A percentile compares a stretch with the other conserved stretches of the same genome.
These are phyloP conservation scores for Dendrobium chrysotoxum DNA, from an alignment of 106 monocot species.

Conservation along the genomic window DNA sequence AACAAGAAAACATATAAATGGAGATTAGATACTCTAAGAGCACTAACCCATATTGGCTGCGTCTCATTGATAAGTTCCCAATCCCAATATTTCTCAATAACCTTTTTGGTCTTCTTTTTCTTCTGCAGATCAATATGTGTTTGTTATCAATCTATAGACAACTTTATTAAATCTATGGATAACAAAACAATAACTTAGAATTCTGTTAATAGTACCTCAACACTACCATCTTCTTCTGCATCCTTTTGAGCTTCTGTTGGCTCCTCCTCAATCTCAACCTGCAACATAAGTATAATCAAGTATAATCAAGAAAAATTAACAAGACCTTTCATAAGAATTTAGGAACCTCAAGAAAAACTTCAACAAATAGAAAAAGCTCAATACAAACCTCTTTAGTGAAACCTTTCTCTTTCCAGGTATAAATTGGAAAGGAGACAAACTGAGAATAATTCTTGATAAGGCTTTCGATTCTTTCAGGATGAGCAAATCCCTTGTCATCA, in stretches of 20 bases:
- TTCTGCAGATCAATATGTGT: slow-evolving; percentile 30
- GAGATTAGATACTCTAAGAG: background rate
- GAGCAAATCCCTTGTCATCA: slow-evolving; percentile 90
- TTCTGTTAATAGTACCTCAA: slow-evolving; percentile 40
- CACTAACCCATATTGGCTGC: slow-evolving; percentile 90
- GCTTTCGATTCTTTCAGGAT: slow-evolving; percentile 88
- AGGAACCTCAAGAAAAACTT: background rate
- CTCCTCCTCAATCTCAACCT: slow-evolving; percentile 98
- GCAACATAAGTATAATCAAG: background rate
- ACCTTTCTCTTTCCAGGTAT: slow-evolving; percentile 97
- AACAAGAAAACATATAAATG: background rate
- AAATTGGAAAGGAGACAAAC: slow-evolving; percentile 96
- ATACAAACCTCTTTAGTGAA: slow-evolving; percentile 78
- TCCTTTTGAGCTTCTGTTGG: slow-evolving; percentile 61
- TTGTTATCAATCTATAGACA: background rate
- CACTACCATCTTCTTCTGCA: slow-evolving; percentile 40
- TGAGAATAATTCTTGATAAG: slow-evolving; percentile 99
- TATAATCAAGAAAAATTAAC: background rate
- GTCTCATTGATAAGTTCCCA: slow-evolving; percentile 99
- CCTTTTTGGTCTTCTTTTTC: slow-evolving; percentile 95
- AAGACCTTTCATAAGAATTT: background rate
- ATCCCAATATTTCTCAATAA: slow-evolving; percentile 94
- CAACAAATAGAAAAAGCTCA: background rate
- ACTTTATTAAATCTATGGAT: background rate
- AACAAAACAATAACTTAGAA: background rate